Base-by-base conservation (phyloP, 1,284 basidiomycete species). In the Microbotryum violaceum region DNA sequence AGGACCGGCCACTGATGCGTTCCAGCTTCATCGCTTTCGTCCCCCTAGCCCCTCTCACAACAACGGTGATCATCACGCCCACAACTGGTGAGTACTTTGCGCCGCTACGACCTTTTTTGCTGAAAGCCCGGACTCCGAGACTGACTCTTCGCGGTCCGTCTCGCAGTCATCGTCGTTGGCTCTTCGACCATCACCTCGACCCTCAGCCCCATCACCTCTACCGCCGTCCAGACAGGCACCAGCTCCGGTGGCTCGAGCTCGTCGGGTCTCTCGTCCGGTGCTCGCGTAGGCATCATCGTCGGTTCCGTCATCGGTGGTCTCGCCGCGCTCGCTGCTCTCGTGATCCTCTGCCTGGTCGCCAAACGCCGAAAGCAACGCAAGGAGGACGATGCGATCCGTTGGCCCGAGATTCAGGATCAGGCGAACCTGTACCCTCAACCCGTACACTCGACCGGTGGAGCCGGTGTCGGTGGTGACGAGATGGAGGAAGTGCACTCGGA, bases 371-470 rank as follows among this genome's bases (percentile, higher is more conserved):
- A 58, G 31, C 58, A 61, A 8, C 54, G 59, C 45, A 51, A 61
- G 23, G 61, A 62, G 23, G 54, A 61, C 42, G 69, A 71, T 27
- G 64, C 65, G 33, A 71, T 71, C 54, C 56, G 61, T 8, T 71
- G 70, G 70, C 70, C 70, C 6, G 66, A 69, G 18, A 63, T 69
- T 5, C 63, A 62, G 20, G 66, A 71, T 57, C 54, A 59, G 10
- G 60, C 69, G 5, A 68, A 69, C n/a, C 58, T 71, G n/a, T 71
- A 71, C 61, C 70, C 70, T 10, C 69, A 71, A 55, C 69, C 65
- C 16, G 65, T 66, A 23, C 67, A 70, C 58, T 65, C 64, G 33
- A 66, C 65, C 8, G 63, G 66, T 1, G 58, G 68, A 4, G 69
- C 69, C 3, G 69, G 70, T 0, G 59, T 71, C 10, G 70, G 70